Evolutionary conservation across 2,329 filamentous ascomycete genomes (phyloP).

Genomic region (Penicillium vulpinum): DNA sequence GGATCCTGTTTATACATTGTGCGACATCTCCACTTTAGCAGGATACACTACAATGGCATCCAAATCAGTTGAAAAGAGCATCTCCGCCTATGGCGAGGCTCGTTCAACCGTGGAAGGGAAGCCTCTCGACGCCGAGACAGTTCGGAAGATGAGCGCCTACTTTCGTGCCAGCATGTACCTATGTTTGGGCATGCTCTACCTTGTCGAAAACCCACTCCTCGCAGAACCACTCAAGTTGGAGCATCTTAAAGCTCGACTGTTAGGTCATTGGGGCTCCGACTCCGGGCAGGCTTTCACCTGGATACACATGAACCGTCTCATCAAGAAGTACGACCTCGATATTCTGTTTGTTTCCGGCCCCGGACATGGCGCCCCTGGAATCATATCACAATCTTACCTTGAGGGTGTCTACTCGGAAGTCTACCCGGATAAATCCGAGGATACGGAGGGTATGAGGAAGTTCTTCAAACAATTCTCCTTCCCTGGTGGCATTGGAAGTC

Average conservation of each 20-base stretch:
- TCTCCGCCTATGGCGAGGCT: slow-evolving; percentile 65
- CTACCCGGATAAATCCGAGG: slow-evolving; percentile 71
- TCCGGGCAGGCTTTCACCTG: slow-evolving; percentile 80
- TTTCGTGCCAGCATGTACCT: slow-evolving; percentile 75
- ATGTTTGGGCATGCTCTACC: slow-evolving; percentile 77
- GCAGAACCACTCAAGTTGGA: slow-evolving; percentile 66
- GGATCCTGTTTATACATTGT: background rate
- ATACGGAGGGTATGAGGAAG: slow-evolving; percentile 66
- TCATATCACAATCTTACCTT: slow-evolving; percentile 74
- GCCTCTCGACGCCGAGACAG: slow-evolving; percentile 65
- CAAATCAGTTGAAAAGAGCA: slow-evolving; percentile 51
- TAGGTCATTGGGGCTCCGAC: slow-evolving; percentile 78
- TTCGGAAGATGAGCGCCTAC: slow-evolving; percentile 69
- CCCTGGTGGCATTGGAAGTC: slow-evolving; percentile 74
- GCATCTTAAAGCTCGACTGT: slow-evolving; percentile 70
- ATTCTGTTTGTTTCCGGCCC: slow-evolving; percentile 73
- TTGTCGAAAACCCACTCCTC: slow-evolving; percentile 71
- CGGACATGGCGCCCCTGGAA: slow-evolving; percentile 73
- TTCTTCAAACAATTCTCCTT: slow-evolving; percentile 86
- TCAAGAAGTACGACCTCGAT: slow-evolving; percentile 76
- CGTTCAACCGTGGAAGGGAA: slow-evolving; percentile 63
- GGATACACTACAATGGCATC: slow-evolving; percentile 9
- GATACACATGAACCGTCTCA: slow-evolving; percentile 78
- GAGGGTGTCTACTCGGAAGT: slow-evolving; percentile 77
- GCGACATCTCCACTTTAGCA: background rate